phyloP scores from a whole-genome alignment of 345 rosid species.

The Citrus trifoliata region DNA sequence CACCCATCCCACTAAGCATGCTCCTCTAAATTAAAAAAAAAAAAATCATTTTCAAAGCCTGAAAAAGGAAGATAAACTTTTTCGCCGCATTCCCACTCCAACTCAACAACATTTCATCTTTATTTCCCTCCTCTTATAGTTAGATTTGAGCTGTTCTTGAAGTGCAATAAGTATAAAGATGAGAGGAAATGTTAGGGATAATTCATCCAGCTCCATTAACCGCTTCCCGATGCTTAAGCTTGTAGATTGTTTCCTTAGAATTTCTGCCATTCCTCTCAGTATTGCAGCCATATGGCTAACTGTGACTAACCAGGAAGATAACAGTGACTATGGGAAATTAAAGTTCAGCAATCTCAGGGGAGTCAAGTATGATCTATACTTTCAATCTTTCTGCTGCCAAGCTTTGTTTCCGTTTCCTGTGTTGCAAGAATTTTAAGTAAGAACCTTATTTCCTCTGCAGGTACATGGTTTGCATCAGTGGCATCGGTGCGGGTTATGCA shows the following conservation, averaged over 20 bases:
- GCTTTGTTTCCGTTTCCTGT: not conserved
- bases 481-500: conserved; percentile 67
- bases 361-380: conserved; percentile 52
- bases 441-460: conserved; percentile 23
- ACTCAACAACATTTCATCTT: not conserved
- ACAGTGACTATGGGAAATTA: conserved; percentile 52
- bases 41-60: not conserved
- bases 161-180: not conserved
- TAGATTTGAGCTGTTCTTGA: not conserved
- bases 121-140: not conserved
- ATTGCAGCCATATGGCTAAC: conserved; percentile 74
- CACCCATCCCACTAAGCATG: conserved; percentile 27
- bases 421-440: not conserved
- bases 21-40: not conserved
- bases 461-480: conserved; percentile 72
- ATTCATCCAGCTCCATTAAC: conserved; percentile 15
- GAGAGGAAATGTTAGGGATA: conserved; percentile 3
- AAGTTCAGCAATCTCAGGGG: conserved; percentile 55
- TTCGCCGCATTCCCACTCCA: not conserved
- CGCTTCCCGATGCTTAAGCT: conserved; percentile 44
- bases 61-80: not conserved
- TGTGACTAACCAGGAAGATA: conserved; percentile 59
- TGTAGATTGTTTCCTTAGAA: conserved; percentile 63
- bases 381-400: not conserved
- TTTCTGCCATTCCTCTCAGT: conserved; percentile 73